A percentile compares a stretch with the other conserved stretches of the same genome.
Evolutionary conservation across 331 rosid species (phyloP).

Genomic region (Cydonia oblonga): DNA sequence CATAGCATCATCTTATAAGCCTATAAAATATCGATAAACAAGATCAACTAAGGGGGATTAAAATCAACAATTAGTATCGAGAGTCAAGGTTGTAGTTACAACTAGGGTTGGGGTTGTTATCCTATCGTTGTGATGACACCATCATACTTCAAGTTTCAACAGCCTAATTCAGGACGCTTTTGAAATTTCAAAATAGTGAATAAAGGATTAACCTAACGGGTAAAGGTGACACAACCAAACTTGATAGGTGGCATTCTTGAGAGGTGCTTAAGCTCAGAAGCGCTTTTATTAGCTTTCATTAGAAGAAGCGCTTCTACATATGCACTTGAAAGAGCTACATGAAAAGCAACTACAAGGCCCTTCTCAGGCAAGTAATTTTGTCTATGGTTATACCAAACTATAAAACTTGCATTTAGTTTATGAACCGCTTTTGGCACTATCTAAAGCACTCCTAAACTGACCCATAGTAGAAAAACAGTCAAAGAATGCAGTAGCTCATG

Average conservation of each 20-base stretch:
- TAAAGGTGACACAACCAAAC: not conserved
- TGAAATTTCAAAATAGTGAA: not conserved
- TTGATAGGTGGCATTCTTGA: not conserved
- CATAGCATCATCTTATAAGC: too few relatives aligned
- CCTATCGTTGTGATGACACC: not conserved
- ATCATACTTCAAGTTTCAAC: not conserved
- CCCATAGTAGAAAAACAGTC: not conserved
- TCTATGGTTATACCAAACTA: not conserved
- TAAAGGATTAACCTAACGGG: not conserved
- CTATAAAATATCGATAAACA: too few relatives aligned
- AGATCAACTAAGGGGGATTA: too few relatives aligned
- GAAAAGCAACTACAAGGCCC: not conserved
- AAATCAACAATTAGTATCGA: too few relatives aligned
- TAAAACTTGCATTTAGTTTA: not conserved
- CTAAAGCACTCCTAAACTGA: not conserved
- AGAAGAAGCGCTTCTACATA: not conserved
- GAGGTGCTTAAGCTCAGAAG: not conserved
- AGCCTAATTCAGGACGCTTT: not conserved
- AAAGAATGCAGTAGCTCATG: too few relatives aligned
- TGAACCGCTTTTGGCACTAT: not conserved
- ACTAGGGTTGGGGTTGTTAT: not conserved
- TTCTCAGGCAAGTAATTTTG: not conserved
- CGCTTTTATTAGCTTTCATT: not conserved
- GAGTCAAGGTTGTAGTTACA: not conserved
- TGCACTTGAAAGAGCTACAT: not conserved